Evolutionary conservation across 495 filamentous ascomycete species (phyloP).

Genomic region (Xeromyces bisporus): DNA sequence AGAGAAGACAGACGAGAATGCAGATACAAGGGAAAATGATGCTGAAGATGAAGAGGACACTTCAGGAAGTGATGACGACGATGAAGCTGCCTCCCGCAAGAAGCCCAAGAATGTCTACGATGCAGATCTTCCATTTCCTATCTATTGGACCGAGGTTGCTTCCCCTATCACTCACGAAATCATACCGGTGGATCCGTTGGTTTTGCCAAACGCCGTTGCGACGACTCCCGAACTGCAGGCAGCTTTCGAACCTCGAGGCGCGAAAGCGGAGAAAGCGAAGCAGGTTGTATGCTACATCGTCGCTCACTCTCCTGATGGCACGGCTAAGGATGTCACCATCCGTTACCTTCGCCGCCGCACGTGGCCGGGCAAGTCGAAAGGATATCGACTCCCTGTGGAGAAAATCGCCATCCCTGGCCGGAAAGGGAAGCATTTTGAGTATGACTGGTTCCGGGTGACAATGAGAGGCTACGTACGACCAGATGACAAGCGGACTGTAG

Average conservation of each 20-base stretch:
- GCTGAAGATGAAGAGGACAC: constrained; percentile 3
- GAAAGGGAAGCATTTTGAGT: constrained; percentile 52
- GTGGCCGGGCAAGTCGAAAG: constrained; percentile 84
- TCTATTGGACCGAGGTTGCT: constrained; percentile 85
- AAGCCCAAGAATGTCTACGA: constrained; percentile 28
- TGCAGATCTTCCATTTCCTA: constrained; percentile 59
- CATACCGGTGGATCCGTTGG: constrained; percentile 59
- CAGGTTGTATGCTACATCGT: constrained; percentile 89
- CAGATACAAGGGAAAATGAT: constrained; percentile 1
- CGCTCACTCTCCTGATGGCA: constrained; percentile 66
- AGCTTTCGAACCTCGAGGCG: constrained; percentile 66
- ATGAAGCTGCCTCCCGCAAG: constrained; percentile 1
- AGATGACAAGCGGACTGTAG: constrained; percentile 38
- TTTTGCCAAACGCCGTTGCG: constrained; percentile 48
- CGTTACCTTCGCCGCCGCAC: constrained; percentile 73
- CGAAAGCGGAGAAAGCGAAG: constrained; percentile 64
- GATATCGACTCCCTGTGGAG: constrained; percentile 55
- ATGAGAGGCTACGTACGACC: constrained; percentile 58
- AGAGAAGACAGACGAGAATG: constrained; percentile 8
- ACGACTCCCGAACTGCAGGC: constrained; percentile 52
- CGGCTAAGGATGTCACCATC: constrained; percentile 88
- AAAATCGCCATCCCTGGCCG: constrained; percentile 64
- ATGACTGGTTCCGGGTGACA: constrained; percentile 73
- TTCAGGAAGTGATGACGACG: constrained; percentile 6
- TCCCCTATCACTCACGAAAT: constrained; percentile 65